Evolutionary conservation across 371 early-diverging fungal genomes (phyloP).

Genomic region (Phascolomyces articulosus): DNA sequence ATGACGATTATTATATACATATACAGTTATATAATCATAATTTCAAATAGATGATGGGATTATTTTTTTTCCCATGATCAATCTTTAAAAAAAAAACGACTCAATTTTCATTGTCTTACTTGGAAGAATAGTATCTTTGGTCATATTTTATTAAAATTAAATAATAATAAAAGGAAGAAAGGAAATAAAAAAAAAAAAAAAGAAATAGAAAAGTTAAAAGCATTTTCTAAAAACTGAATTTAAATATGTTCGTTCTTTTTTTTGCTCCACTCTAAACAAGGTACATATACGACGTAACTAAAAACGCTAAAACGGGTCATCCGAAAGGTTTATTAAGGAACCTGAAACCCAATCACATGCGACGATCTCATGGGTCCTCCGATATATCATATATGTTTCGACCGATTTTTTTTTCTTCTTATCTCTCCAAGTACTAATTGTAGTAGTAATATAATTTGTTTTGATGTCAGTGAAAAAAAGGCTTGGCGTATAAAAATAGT

Average conservation of each 20-base stretch:
- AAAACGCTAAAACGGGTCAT: constrained; percentile 4
- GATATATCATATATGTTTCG: no score
- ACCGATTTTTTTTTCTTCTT: no score
- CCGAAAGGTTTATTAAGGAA: neutral
- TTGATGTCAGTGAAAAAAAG: no score
- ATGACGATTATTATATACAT: no score
- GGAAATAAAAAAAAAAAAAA: neutral
- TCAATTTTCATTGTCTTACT: neutral
- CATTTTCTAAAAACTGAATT: neutral
- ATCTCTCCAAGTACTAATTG: no score
- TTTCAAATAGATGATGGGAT: neutral
- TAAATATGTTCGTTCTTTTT: neutral
- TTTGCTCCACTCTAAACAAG: neutral
- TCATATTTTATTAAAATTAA: neutral
- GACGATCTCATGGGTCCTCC: neutral
- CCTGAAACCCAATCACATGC: constrained; percentile 6
- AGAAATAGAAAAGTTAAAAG: neutral
- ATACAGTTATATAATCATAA: no score
- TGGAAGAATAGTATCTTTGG: neutral
- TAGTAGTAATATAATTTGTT: no score
- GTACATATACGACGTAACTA: neutral
- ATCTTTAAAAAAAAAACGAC: no score
- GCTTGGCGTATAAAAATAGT: no score
- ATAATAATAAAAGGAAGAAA: neutral
- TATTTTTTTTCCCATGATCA: neutral